Percentiles rank a stretch among this genome's conserved stretches.
Conservation (phyloP, 208 protist genomes). For the Porcisia deanei region DNA sequence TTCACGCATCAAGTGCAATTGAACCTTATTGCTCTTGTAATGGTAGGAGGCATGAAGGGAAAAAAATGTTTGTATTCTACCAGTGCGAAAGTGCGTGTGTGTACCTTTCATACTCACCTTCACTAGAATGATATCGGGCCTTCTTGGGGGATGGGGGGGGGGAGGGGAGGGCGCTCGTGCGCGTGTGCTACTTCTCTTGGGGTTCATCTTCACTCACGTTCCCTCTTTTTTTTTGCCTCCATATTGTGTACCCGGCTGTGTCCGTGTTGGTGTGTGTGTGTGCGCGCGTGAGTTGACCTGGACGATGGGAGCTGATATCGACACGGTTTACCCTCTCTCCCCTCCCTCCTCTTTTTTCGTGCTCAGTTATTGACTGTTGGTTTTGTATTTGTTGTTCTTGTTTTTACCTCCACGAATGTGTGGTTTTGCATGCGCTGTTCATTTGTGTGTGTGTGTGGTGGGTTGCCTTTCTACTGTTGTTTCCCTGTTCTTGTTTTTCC, state of each 20-base stretch:
- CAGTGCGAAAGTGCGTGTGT: neutral
- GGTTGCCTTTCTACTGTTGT: constrained; percentile 15
- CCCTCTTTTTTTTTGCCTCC: neutral
- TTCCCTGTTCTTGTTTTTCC: constrained; percentile 5
- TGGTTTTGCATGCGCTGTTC: neutral
- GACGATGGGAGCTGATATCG: neutral
- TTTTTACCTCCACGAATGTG: constrained; percentile 1
- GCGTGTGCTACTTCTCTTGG: neutral
- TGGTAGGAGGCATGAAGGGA: neutral
- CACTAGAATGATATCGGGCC: neutral
- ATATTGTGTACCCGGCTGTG: neutral
- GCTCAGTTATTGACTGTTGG: neutral
- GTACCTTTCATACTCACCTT: neutral
- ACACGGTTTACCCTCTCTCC: neutral
- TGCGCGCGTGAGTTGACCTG: neutral
- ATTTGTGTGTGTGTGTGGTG: constrained; percentile 1
- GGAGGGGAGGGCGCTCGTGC: neutral
- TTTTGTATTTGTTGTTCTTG: neutral
- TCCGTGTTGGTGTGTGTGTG: neutral
- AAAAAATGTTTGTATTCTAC: neutral
- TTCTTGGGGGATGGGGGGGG: neutral
- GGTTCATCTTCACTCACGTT: neutral
- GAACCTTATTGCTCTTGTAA: neutral
- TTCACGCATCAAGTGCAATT: neutral
- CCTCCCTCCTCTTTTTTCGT: neutral